Percentiles rank a stretch among this genome's conserved stretches.
phyloP scores from a whole-genome alignment of 169 alveolate genomes.

The Cryptosporidium ubiquitum region DNA sequence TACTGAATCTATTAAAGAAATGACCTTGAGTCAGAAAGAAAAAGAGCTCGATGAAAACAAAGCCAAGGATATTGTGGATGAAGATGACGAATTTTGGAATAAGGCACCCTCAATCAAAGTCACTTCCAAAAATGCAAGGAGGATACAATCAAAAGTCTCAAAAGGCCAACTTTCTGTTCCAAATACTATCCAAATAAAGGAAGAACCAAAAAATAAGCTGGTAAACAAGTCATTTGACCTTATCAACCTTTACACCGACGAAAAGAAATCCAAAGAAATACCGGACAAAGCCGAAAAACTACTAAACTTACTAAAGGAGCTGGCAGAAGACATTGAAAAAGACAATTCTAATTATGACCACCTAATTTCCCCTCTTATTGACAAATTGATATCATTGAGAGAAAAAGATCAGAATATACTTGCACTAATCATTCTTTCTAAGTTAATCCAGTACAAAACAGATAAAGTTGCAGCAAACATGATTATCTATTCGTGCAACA shows the following conservation, averaged over 20 bases:
- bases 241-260: conserved; percentile 26
- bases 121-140: not conserved
- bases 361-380: conserved; percentile 24
- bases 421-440: conserved; percentile 17
- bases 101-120: conserved; percentile 19
- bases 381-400: conserved; percentile 30
- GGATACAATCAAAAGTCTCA: not conserved
- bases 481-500: conserved; percentile 16
- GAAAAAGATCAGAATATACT: conserved; percentile 13
- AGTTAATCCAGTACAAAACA: conserved; percentile 6
- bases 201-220: not conserved
- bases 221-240: conserved; percentile 36
- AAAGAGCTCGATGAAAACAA: not conserved
- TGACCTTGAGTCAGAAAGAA: not conserved
- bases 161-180: not conserved
- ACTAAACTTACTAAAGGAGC: not conserved
- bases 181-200: not conserved
- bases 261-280: conserved; percentile 26
- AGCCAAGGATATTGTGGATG: not conserved
- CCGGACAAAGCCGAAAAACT: conserved; percentile 5
- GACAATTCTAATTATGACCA: conserved; percentile 40
- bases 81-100: conserved; percentile 57
- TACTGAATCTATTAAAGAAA: not conserved
- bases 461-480: not conserved
- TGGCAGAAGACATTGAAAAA: conserved; percentile 2